Base-by-base conservation (phyloP, 2,329 filamentous ascomycete genomes). In the Chaetomium sp. region DNA sequence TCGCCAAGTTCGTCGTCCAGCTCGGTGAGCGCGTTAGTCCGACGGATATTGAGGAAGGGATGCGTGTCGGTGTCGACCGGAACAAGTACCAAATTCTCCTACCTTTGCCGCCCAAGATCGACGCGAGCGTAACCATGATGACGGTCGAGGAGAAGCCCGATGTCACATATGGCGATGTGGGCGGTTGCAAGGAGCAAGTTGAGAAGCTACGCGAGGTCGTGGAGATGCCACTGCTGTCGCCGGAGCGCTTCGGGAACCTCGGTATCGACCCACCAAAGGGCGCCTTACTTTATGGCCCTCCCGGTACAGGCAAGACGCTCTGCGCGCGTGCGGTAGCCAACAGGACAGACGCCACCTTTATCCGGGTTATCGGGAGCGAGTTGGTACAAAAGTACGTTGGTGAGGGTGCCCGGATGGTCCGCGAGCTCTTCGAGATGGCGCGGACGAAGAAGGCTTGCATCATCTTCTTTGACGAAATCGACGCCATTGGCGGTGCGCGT, bases 81-180 rank as follows among this genome's bases (percentile, higher is more conserved):
- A 97, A 95, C 79, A 99, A 99, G 79, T 99, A 99, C 75, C 94
- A 99, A 76, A 99, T 99, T 68, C 85, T 99, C 72, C 81, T 99
- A 48, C 94, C 94, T 38, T 77, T 99, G 53, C 94, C 94, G 44
- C 94, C 94, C 38, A 99, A 97, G 81, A 99, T 99, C 76, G 94
- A 99, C 69, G 92, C 94, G 53, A 96, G 89, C 65, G 94, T 99
- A 64, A 99, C 94, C 41, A 99, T 99, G 94, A 99, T 99, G 94
- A 97, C 94, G 50, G 94, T 99, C 62, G 94, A 99, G 78, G 94
- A 99, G 77, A 99, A 99, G 79, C 94, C 94, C 12, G 94, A 99
- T 72, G 94, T 99, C 59, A 99, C 94, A 60, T 99, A 99, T 67
- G 94, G 94, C 65, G 94, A 99, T 77, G 92, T 99, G 42, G 94